Evolutionary conservation across 371 early-diverging fungal species (phyloP).

Genomic region (Lichtheimia ramosa): DNA sequence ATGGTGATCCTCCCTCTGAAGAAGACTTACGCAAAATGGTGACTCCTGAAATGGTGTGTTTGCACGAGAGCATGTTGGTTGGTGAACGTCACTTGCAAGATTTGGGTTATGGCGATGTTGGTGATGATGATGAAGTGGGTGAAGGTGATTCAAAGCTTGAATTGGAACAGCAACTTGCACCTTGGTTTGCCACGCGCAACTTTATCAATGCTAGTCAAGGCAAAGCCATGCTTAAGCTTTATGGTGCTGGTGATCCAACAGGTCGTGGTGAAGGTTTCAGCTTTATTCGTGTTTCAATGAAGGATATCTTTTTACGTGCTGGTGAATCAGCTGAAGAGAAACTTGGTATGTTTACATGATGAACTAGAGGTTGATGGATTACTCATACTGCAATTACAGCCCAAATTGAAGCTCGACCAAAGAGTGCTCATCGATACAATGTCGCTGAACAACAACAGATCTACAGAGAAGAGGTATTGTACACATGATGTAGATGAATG

Average conservation of each 20-base stretch:
- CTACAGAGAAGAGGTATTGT: constrained; percentile 82
- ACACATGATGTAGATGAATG: background rate
- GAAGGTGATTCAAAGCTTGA: constrained; percentile 77
- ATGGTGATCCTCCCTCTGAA: constrained; percentile 81
- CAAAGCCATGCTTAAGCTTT: constrained; percentile 92
- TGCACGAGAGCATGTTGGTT: constrained; percentile 96
- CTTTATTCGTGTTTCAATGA: constrained; percentile 96
- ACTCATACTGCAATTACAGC: constrained; percentile 29
- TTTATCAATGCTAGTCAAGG: constrained; percentile 91
- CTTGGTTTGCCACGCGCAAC: constrained; percentile 97
- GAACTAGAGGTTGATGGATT: background rate
- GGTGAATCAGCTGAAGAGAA: constrained; percentile 86
- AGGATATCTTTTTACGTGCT: constrained; percentile 92
- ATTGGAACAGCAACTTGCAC: constrained; percentile 93
- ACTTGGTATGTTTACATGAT: constrained; percentile 33
- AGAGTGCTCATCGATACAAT: constrained; percentile 88
- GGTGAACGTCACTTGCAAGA: constrained; percentile 96
- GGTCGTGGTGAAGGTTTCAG: constrained; percentile 98
- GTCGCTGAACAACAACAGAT: constrained; percentile 95
- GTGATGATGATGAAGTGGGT: constrained; percentile 65
- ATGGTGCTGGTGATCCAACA: constrained; percentile 97
- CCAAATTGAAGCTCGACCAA: constrained; percentile 79
- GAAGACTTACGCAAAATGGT: constrained; percentile 94
- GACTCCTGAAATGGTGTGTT: constrained; percentile 98
- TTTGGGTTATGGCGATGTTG: constrained; percentile 79